phyloP scores from a whole-genome alignment of 495 filamentous ascomycete genomes.

The Pyrenula aspistea region DNA sequence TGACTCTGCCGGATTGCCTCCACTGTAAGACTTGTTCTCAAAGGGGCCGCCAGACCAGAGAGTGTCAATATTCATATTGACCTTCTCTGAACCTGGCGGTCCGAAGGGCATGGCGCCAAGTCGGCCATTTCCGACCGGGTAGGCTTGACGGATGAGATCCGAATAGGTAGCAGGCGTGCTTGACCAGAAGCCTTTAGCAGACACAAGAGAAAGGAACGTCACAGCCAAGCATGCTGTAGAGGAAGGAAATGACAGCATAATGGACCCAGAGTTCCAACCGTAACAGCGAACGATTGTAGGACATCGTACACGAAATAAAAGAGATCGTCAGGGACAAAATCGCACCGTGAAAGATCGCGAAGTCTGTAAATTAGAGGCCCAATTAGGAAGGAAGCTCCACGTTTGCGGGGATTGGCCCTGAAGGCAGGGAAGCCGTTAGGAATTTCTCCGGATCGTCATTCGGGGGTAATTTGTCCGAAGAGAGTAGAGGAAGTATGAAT shows the following conservation, averaged over 20 bases:
- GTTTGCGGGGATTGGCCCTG: background rate
- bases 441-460: background rate
- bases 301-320: background rate
- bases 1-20: constrained; percentile 29
- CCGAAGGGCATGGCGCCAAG: constrained; percentile 28
- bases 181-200: constrained; percentile 5
- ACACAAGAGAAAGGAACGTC: background rate
- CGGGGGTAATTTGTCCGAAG: background rate
- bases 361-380: no score
- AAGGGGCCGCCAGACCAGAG: constrained; percentile 35
- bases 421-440: background rate
- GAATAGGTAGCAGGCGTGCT: constrained; percentile 10
- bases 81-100: constrained; percentile 17
- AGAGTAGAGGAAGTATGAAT: no score
- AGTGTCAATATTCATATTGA: constrained; percentile 31
- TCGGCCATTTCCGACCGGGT: constrained; percentile 25
- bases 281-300: background rate
- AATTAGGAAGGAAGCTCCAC: background rate
- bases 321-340: background rate
- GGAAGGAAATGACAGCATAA: background rate
- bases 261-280: background rate
- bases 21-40: constrained; percentile 23
- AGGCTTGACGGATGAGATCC: constrained; percentile 16
- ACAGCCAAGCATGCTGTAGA: background rate
- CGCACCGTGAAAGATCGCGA: background rate